Conservation (phyloP, 2,329 filamentous ascomycete species). For the Pseudogymnoascus sp. region DNA sequence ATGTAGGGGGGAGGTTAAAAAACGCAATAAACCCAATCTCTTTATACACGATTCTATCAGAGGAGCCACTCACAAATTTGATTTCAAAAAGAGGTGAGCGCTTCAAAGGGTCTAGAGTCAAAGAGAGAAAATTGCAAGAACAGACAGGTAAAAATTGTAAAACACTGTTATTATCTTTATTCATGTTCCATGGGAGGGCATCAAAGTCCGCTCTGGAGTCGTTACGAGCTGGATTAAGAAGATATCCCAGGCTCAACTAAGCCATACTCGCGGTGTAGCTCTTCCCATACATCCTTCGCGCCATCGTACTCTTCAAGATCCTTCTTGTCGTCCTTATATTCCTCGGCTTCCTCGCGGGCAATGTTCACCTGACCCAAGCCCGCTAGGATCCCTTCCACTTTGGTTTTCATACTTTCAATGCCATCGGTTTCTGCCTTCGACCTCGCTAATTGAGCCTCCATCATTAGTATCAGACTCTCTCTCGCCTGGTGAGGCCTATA, state of each 20-base stretch:
- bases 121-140: background rate
- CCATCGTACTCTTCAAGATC: background rate
- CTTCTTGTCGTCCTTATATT: background rate
- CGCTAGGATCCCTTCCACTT: slow-evolving; percentile 62
- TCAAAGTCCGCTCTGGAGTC: background rate
- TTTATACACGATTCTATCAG: background rate
- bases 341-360: background rate
- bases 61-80: background rate
- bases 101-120: background rate
- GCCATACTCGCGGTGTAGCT: slow-evolving; percentile 2
- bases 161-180: background rate
- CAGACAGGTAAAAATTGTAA: background rate
- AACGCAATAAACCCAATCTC: background rate
- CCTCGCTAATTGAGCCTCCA: slow-evolving; percentile 74
- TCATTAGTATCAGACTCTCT: slow-evolving; percentile 77
- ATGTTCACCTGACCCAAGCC: background rate
- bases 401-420: slow-evolving; percentile 59
- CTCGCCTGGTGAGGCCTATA: slow-evolving; percentile 89
- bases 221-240: background rate
- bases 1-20: background rate
- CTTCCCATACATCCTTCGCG: background rate
- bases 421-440: slow-evolving; percentile 66
- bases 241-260: background rate
- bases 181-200: background rate
- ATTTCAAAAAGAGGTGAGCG: background rate